A percentile compares a stretch with the other conserved stretches of the same genome.
These are phyloP conservation scores for Aspergillus fumigatiaffinis DNA, from an alignment of 2,329 filamentous ascomycete genomes.

Conservation along the genomic window DNA sequence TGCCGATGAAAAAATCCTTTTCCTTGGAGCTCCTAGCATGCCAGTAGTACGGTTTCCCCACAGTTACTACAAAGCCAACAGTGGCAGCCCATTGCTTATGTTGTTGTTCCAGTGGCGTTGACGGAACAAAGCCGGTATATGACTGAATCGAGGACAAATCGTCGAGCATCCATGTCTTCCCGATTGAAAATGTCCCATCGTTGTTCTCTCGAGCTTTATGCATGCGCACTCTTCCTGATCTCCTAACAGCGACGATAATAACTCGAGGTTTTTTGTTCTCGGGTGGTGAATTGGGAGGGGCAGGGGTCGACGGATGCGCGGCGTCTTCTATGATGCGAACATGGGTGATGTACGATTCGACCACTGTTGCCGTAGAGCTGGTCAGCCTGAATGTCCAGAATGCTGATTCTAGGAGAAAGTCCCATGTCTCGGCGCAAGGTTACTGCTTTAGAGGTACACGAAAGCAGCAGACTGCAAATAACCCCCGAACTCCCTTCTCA, in stretches of 20 bases:
- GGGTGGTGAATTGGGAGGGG: slow-evolving; percentile 70
- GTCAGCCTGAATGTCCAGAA: not conserved
- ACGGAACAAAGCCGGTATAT: slow-evolving; percentile 61
- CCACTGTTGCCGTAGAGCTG: slow-evolving; percentile 46
- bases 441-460: not conserved
- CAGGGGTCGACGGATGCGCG: slow-evolving; percentile 74
- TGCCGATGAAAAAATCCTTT: slow-evolving; percentile 98
- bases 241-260: slow-evolving; percentile 89
- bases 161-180: slow-evolving; percentile 96
- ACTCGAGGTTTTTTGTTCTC: slow-evolving; percentile 81
- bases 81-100: slow-evolving; percentile 73
- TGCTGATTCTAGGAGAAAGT: not conserved
- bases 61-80: slow-evolving; percentile 79
- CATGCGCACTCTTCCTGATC: slow-evolving; percentile 86
- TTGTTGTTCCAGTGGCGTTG: slow-evolving; percentile 57
- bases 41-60: slow-evolving; percentile 97
- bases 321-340: slow-evolving; percentile 87
- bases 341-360: slow-evolving; percentile 97
- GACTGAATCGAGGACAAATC: slow-evolving; percentile 82
- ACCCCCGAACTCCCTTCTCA: not conserved
- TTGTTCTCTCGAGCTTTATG: slow-evolving; percentile 96
- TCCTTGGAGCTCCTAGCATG: slow-evolving; percentile 89
- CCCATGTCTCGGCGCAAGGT: not conserved
- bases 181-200: slow-evolving; percentile 92
- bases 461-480: not conserved